Conservation (phyloP, 2,329 filamentous ascomycete species). For the Pseudogymnoascus sp. region DNA sequence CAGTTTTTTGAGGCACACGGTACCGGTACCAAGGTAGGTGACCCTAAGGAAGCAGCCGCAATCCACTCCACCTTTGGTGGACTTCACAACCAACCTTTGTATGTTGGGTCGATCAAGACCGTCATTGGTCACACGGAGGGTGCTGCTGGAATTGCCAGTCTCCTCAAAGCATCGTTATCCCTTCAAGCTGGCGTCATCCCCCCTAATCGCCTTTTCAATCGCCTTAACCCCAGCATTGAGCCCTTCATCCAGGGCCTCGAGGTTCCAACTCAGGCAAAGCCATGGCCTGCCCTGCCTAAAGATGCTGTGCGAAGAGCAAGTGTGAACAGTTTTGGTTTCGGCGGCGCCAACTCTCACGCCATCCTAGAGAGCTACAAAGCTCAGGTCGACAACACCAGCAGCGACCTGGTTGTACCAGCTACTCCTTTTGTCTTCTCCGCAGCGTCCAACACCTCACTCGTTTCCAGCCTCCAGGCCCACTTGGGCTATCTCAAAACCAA, state of each 20-base stretch:
- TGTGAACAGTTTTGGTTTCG: constrained; percentile 33
- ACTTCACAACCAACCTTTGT: constrained; percentile 14
- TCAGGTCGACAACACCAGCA: constrained; percentile 31
- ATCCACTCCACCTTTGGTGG: constrained; percentile 17
- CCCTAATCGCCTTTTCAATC: constrained; percentile 26
- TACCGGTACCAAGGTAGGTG: constrained; percentile 24
- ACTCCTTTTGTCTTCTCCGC: constrained; percentile 19
- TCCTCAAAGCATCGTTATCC: constrained; percentile 24
- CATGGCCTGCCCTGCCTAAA: constrained; percentile 17
- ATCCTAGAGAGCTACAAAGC: constrained; percentile 34
- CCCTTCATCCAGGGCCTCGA: constrained; percentile 11
- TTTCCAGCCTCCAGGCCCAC: not conserved
- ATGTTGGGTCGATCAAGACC: constrained; percentile 20
- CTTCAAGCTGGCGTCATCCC: constrained; percentile 25
- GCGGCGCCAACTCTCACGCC: constrained; percentile 41
- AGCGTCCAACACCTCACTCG: constrained; percentile 13
- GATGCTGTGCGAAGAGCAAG: constrained; percentile 20
- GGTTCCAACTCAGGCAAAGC: not conserved
- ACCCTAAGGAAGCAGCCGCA: constrained; percentile 21
- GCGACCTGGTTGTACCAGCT: constrained; percentile 17
- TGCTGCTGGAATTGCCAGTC: constrained; percentile 18
- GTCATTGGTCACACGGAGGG: constrained; percentile 26
- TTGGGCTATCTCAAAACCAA: not conserved
- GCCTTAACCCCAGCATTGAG: constrained; percentile 29
- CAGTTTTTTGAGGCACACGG: constrained; percentile 25